Evolutionary conservation across 2,329 filamentous ascomycete species (phyloP), one percentile per base, ranked within the genome.

Genomic region (Capronia americana): DNA sequence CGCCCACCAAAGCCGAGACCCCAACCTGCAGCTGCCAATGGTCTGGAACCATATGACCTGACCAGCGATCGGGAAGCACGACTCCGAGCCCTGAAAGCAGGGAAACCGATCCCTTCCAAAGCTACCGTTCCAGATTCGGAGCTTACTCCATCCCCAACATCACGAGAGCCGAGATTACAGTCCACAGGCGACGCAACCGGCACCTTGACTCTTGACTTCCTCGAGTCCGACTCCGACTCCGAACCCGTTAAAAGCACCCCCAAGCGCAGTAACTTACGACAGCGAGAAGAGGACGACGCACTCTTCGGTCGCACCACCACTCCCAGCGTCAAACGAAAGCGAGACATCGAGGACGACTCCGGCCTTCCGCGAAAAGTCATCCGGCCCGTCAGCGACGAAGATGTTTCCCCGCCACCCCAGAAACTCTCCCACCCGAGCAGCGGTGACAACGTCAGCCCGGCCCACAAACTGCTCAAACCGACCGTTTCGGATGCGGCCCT

Each of bases 31-130:
- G 30, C 48, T 4, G 58, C 58, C 5, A 41, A n/a, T 20, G 58
- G 58, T 14, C 46, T 56, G 4, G 32, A 59, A 26, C 55, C 66
- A 14, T 73, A 72, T 34, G 66, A 72, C 57, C 48, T 73, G 7
- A 71, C 58, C 12, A 69, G 64, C 61, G 76, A 78, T 61, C 69
- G 74, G 44, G 76, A 78, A 69, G 73, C 73, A 32, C 74, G 75
- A 50, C 63, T 78, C 32, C 70, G 74, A 24, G 73, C 73, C 14
- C 68, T 79, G 48, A 74, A 76, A 26, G 70, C 71, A 0, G 74
- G 77, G 0, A 73, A 71, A 24, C 70, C 70, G 20, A 68, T 46
- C 10, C 53, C 53, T 20, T 24, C 53, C n/a, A 55, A 11, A 30
- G 14, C 17, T n/a, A 44, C 38, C 1, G 38, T 44, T n/a, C 38